Percentiles rank a stretch among this genome's conserved stretches.
Evolutionary conservation across 164 flowering plant species (phyloP).

Genomic region (Euptelea pleiosperma): DNA sequence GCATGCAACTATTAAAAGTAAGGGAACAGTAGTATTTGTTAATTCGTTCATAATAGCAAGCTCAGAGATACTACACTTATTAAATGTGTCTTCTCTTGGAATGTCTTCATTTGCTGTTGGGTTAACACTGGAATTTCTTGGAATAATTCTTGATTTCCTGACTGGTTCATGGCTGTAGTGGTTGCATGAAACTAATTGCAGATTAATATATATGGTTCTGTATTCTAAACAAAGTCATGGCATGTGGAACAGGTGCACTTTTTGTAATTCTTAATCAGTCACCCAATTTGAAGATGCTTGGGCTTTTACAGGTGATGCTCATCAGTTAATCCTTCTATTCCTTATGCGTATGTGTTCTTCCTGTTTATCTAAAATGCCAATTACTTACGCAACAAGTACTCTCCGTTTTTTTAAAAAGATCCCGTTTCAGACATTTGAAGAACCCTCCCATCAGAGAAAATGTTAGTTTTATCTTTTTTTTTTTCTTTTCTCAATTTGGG

Average conservation of each 20-base stretch:
- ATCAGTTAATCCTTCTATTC: neutral
- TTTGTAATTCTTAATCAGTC: slow-evolving; percentile 63
- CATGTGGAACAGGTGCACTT: slow-evolving; percentile 70
- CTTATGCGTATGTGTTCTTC: neutral
- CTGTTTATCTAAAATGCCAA: slow-evolving; percentile 1
- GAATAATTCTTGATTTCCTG: neutral
- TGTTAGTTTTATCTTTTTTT: no score
- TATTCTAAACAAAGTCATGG: slow-evolving; percentile 8
- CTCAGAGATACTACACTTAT: neutral
- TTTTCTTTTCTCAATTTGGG: no score
- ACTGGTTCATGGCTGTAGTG: neutral
- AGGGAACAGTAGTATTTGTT: no score
- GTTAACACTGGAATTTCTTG: neutral
- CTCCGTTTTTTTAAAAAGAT: no score
- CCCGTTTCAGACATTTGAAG: no score
- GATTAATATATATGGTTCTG: neutral
- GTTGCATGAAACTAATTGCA: neutral
- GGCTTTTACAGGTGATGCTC: slow-evolving; percentile 75
- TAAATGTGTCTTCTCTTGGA: neutral
- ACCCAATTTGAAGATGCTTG: slow-evolving; percentile 94
- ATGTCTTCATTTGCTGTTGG: neutral
- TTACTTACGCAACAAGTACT: neutral
- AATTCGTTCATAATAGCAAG: neutral
- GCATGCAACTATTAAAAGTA: no score
- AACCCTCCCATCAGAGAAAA: no score